Evolutionary conservation across 352 stramenopile genomes (phyloP).

Genomic region (Pythium plurisporium): DNA sequence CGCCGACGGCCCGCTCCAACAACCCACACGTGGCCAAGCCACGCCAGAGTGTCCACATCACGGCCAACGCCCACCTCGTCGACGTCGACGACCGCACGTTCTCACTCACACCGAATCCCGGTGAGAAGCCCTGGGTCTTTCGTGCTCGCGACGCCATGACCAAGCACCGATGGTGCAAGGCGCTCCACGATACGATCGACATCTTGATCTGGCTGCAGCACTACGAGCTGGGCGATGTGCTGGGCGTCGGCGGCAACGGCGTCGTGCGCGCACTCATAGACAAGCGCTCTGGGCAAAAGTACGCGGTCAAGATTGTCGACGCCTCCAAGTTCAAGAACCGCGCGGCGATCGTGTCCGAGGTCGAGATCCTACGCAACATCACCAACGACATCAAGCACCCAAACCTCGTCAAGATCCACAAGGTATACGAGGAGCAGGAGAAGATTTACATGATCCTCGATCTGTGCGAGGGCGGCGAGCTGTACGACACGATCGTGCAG

Average conservation of each 20-base stretch:
- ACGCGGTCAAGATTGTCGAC: conserved; percentile 76
- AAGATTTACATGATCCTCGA: conserved; percentile 81
- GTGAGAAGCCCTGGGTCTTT: conserved; percentile 63
- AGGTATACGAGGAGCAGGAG: conserved; percentile 77
- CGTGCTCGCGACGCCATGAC: conserved; percentile 39
- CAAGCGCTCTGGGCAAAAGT: conserved; percentile 42
- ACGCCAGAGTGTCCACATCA: conserved; percentile 55
- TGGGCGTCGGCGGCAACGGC: conserved; percentile 72
- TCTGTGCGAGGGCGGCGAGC: conserved; percentile 64
- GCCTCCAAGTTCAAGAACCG: conserved; percentile 74
- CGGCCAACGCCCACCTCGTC: conserved; percentile 42
- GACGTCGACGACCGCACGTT: conserved; percentile 58
- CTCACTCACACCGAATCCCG: conserved; percentile 36
- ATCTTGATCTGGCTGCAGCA: conserved; percentile 73
- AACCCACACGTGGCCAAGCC: conserved; percentile 24
- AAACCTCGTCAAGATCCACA: conserved; percentile 77
- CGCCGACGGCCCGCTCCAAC: neutral
- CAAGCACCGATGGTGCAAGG: conserved; percentile 61
- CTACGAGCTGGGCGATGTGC: conserved; percentile 55
- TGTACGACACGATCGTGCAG: conserved; percentile 71
- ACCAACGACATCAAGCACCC: conserved; percentile 76
- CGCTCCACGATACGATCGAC: conserved; percentile 70
- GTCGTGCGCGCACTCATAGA: conserved; percentile 66
- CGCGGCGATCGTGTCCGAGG: conserved; percentile 59
- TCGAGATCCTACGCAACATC: conserved; percentile 79